Evolutionary conservation across 257 asterid species (phyloP), one percentile per base, ranked within the genome.

Genomic region (Solanum phureja): DNA sequence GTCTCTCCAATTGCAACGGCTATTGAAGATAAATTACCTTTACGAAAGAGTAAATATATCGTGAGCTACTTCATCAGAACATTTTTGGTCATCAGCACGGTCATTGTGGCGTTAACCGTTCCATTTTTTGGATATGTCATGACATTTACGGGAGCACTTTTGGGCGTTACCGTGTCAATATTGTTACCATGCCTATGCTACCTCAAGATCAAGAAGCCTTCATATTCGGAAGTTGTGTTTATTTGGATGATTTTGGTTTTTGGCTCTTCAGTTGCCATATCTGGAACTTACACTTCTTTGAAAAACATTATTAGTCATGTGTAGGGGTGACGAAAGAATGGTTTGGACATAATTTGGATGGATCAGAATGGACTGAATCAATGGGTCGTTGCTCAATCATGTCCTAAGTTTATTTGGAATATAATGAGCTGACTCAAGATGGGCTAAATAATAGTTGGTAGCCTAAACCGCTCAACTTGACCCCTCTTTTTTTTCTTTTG

Each of bases 111-210:
- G 0, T 40, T 88, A 49, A 31, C 37, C 1, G 44, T 91, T 66
- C 90, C 92, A 6, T 85, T 66, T 64, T 91, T 93, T 2, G 92
- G 91, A 31, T 91, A 91, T 33, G 90, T 93, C 7, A 93, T 93
- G 95, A 89, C 94, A 4, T 93, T 93, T 40, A 90, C 90, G 1
- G 96, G 95, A 3, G 93, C 95, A 2, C 89, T 90, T 86, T 52
- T 91, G 13, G 71, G 92, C 6, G 87, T 89, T 8, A 88, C 90
- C 4, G 89, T 86, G 1, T 87, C 95, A 0, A 88, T 94, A 16
- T 83, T 94, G 86, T 89, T 93, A 33, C 88, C 95, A 95, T 8
- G 96, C 77, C 7, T 92, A 0, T 94, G 93, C 52, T 93, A 93
- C 81, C 76, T 93, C 27, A 94, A 90, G 90, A 92, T 93, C 87